Base-by-base conservation (phyloP, 225 moss, liverwort and hornwort species). In the Neckera pumila region DNA sequence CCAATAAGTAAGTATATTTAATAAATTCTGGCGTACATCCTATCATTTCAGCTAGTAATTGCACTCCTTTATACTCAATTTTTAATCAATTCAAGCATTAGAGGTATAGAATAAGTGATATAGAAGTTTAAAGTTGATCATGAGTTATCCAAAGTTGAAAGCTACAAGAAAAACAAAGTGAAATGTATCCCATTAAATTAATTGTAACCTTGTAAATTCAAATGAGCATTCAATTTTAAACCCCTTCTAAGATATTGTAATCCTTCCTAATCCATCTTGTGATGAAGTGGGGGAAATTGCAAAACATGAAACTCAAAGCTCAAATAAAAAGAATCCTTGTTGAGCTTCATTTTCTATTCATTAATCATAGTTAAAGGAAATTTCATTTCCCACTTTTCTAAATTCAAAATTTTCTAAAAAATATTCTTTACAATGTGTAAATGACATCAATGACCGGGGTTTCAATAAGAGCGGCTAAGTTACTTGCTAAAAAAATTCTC, bases 221-320 rank as follows among this genome's bases (percentile, higher is more conserved):
- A 22, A 7, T 7, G 7, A 38, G 4, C 12, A 38, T 38, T 69
- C 13, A n/a, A 69, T 69, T 38, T 33, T 11, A 38, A 38, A 69
- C 13, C 2, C 7, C 23, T 23, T 38, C 2, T 69, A 12, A 38
- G 7, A 13, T 69, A 69, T 69, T 38, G 13, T 4, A 67, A 7
- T 67, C 38, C 22, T 21, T n/a, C 6, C 12, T n/a, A 11, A 69
- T 69, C 13, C 7, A 38, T 23, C 69, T 38, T 38, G 13, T 69
- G 2, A 33, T 1, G 0, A 2, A 38, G 23, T 38, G 2, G 23
- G 1, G 3, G 0, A 69, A 38, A 69, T 38, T 69, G 38, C 2
- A 38, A 0, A 69, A 23, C 0, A 23, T 23, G 7, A 38, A 69
- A 69, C 0, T 13, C 12, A 69, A 69, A 61, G n/a, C 7, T n/a